Evolutionary conservation across 2,329 filamentous ascomycete species (phyloP), one percentile per base, ranked within the genome.

Genomic region (Sordariomycetes sp.): DNA sequence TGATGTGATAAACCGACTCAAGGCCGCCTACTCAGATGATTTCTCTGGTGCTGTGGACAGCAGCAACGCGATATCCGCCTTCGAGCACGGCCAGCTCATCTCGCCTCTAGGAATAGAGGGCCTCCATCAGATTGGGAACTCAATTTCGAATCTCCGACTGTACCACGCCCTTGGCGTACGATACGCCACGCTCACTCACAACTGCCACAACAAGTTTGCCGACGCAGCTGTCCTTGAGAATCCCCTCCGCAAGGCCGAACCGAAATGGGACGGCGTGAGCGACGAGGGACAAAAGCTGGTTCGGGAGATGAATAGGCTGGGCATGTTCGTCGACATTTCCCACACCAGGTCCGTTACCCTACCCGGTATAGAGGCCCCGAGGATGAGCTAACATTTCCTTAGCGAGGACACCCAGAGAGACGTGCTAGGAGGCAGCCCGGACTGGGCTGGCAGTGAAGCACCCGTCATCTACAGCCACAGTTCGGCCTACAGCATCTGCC

Each of bases 81-180:
- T 89, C 69, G 74, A 74, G 55, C 63, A 76, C 28, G 79, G 80
- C 62, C 82, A 82, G 64, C 76, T 95, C 55, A 88, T 94, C 65
- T 92, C 88, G 1, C 88, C 89, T 0, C 74, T 93, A 3, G 89
- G 87, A 2, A 83, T 95, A 57, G 91, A 96, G 73, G 93, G 93
- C 3, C 80, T 97, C 8, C 93, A 97, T 68, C 93, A 96, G 66
- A 95, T 97, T 64, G 92, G 90, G 60, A 96, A 97, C 72, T 89
- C 85, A 1, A 76, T 86, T 25, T 79, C 87, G 48, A 91, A 85
- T 58, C 76, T 97, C 11, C 85, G 93, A 7, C 78, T 83, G 25
- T 96, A 87, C 70, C 78, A 94, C 69, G 76, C 80, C 2, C 77
- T 96, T 2, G 93, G 93, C 1, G 91, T 92, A 5, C 85, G 90